These are phyloP conservation scores for Aspergillus tanneri DNA, from an alignment of 2,329 filamentous ascomycete genomes.

Conservation along the genomic window DNA sequence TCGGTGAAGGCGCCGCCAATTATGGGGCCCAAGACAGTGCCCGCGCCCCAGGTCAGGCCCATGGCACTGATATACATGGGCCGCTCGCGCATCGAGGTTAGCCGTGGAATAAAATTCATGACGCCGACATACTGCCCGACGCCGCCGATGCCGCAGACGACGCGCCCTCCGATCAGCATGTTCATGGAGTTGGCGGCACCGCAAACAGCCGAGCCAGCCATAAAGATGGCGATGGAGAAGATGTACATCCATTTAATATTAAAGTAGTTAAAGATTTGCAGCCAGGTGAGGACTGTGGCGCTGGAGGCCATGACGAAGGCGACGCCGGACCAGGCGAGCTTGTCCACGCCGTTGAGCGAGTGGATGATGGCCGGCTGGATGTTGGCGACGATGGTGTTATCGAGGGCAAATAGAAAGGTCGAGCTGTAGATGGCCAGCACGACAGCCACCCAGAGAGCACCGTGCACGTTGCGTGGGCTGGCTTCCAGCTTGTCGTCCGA, in stretches of 20 bases:
- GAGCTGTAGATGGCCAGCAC: constrained; percentile 9
- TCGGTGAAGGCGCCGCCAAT: constrained; percentile 20
- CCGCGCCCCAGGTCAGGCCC: constrained; percentile 36
- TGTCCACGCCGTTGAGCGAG: constrained; percentile 6
- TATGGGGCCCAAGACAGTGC: constrained; percentile 38
- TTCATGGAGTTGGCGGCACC: constrained; percentile 44
- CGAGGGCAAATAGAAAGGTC: constrained; percentile 12
- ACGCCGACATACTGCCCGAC: constrained; percentile 30
- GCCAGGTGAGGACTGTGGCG: constrained; percentile 6
- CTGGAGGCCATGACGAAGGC: constrained; percentile 4
- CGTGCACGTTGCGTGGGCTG: constrained; percentile 5
- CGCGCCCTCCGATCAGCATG: constrained; percentile 44
- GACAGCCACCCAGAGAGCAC: constrained; percentile 7
- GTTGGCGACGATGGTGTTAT: constrained; percentile 17
- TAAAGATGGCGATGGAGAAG: constrained; percentile 22
- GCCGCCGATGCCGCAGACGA: constrained; percentile 16
- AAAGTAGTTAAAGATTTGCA: constrained; percentile 27
- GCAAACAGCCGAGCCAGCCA: constrained; percentile 35
- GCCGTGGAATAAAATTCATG: constrained; percentile 26
- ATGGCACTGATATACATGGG: constrained; percentile 18
- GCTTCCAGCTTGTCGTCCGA: not conserved
- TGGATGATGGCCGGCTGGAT: constrained; percentile 14
- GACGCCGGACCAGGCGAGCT: constrained; percentile 11
- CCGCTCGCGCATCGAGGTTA: constrained; percentile 16
- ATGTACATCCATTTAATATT: constrained; percentile 44